phyloP scores from a whole-genome alignment of 2,329 filamentous ascomycete species.

The Tolypocladium guangdongense region DNA sequence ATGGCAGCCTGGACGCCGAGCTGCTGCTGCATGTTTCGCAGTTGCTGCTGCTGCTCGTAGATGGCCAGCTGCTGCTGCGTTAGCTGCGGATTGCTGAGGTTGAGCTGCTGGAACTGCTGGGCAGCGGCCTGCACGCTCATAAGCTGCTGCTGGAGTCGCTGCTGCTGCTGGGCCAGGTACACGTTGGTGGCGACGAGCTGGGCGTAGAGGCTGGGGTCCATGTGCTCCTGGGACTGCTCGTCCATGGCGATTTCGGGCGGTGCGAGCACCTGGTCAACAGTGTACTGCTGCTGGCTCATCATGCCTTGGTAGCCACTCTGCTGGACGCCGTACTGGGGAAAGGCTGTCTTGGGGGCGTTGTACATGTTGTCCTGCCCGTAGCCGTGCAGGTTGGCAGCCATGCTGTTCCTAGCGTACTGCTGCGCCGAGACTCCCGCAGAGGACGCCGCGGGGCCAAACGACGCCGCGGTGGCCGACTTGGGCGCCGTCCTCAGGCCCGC shows the following conservation, averaged over 20 bases:
- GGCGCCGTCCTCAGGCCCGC: conserved; percentile 89
- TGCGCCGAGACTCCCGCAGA: conserved; percentile 28
- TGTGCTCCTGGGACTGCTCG: conserved; percentile 56
- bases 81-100: conserved; percentile 43
- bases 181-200: conserved; percentile 85
- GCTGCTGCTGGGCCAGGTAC: conserved; percentile 88
- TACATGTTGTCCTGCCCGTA: conserved; percentile 31
- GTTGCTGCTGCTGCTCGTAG: conserved; percentile 32
- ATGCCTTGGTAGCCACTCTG: conserved; percentile 18
- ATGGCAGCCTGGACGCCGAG: conserved; percentile 25
- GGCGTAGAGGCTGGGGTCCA: conserved; percentile 79
- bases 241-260: conserved; percentile 72
- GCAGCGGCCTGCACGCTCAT: conserved; percentile 72
- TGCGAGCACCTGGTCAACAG: conserved; percentile 77
- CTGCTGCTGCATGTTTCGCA: conserved; percentile 29
- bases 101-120: conserved; percentile 72
- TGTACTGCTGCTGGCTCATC: conserved; percentile 44
- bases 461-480: conserved; percentile 66
- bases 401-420: conserved; percentile 32
- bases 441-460: conserved; percentile 58
- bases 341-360: conserved; percentile 46
- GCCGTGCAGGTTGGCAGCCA: conserved; percentile 32
- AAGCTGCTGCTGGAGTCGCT: conserved; percentile 88
- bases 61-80: conserved; percentile 37
- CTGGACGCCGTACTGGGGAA: conserved; percentile 34